Base-by-base conservation (phyloP, 768 basidiomycete species). In the Xerocomellus chrysenteron region DNA sequence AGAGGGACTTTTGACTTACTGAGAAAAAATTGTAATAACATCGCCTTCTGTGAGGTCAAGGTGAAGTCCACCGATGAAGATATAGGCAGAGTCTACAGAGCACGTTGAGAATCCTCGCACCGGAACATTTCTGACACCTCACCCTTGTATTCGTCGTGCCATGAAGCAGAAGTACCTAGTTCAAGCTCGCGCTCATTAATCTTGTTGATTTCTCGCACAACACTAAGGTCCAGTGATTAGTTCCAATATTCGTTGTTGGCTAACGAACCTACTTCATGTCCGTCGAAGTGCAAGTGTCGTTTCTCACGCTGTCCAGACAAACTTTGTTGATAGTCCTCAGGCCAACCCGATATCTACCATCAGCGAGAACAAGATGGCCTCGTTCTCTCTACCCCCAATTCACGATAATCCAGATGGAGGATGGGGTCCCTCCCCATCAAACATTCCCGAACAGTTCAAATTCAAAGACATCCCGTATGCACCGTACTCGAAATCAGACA, bases 391-490 rank as follows among this genome's bases (percentile, higher is more conserved):
- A 37, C 94, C 94, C 41, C 81, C 82, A 1, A 93, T 98, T 60
- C 82, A 91, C 74, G 94, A 96, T 72, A 94, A 92, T 74, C 87
- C 88, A 39, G 94, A 95, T 65, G 93, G 92, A 35, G 90, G 92
- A 52, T 98, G 95, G 95, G 93, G 93, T 1, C 85, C 85, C 7
- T 92, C 94, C 7, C 84, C 88, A 4, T 82, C 87, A 1, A 88
- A 90, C 72, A 77, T 95, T 21, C 94, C 96, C 1, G 80, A 88
- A 44, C 87, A 93, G 60, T 98, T 96, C 77, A 94, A 95, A 75
- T 97, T 97, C 82, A 94, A 92, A 74, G 97, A 98, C 65, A 97
- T 98, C 57, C 97, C 97, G 45, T 99, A 98, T 69, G 95, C 96
- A 1, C 95, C 95, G 5, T 98, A 92, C 81, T 94, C 94, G 75